Base-by-base conservation (phyloP, 2,329 filamentous ascomycete genomes). In the Aureobasidium sp. region DNA sequence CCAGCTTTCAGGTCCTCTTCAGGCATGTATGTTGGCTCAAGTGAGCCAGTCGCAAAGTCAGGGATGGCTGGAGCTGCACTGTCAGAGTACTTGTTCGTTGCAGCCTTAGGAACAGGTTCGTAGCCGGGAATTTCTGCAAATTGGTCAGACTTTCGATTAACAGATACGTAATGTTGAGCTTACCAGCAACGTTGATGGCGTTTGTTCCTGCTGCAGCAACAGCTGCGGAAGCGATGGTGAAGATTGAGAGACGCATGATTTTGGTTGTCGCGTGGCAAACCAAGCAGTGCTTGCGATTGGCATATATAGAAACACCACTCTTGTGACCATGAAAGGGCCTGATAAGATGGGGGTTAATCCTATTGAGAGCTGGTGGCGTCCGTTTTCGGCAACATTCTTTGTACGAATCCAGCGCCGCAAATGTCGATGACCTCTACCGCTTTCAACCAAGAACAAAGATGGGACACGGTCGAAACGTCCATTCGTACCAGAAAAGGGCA, bases 331-430 rank as follows among this genome's bases (percentile, higher is more conserved):
- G 33, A 53, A 53, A 27, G 33, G 23, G 33, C 17, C 13, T 37
- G 33, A 38, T 38, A 27, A 53, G 9, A n/a, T 27, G 49, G 7
- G 6, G 15, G 49, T n/a, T 38, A n/a, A 8, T 21, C 29, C 42
- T 35, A 49, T 25, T 35, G 29, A 58, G 31, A 27, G 31, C 9
- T 31, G 6, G 42, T 29, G 38, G 43, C 42, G 43, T 58, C 55
- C 55, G 55, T n/a, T 37, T 58, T 58, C 55, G 27, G 55, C 17
- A 38, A 58, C 42, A 58, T 49, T 58, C 55, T 58, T 58, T 49
- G 55, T 57, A 5, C 6, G n/a, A 11, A 38, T 2, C 9, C 10
- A 15, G 29, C 51, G 51, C 37, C 51, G 10, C 27, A 23, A 9
- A 17, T 55, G 3, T 21, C 4, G 7, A 17, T 15, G 3, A 43